Percentiles rank a stretch among this genome's conserved stretches.
Evolutionary conservation across 169 alveolate genomes (phyloP).

Genomic region (Blepharisma undulans): DNA sequence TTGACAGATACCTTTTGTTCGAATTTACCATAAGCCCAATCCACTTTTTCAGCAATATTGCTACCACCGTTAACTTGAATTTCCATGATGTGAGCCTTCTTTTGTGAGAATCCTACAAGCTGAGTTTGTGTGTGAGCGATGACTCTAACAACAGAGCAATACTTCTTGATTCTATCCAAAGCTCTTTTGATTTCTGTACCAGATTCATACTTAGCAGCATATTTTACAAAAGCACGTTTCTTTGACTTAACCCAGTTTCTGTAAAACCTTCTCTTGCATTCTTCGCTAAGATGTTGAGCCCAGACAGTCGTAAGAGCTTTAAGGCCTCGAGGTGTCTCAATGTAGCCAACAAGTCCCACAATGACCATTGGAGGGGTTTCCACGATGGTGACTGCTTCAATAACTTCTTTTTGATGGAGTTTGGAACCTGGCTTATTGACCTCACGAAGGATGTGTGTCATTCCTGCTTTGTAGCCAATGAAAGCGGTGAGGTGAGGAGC

Average conservation of each 20-base stretch:
- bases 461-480: slow-evolving; percentile 99
- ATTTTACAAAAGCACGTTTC: slow-evolving; percentile 99
- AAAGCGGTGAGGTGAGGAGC: slow-evolving; percentile 99
- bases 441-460: slow-evolving; percentile 99
- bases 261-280: slow-evolving; percentile 97
- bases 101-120: slow-evolving; percentile 92
- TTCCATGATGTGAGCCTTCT: slow-evolving; percentile 99
- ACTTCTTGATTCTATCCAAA: slow-evolving; percentile 93
- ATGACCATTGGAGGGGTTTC: slow-evolving; percentile 99
- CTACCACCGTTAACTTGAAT: slow-evolving; percentile 99
- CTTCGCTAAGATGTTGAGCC: slow-evolving; percentile 98
- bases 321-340: slow-evolving; percentile 99
- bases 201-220: slow-evolving; percentile 87
- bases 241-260: slow-evolving; percentile 97
- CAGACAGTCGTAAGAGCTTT: slow-evolving; percentile 98
- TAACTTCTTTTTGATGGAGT: slow-evolving; percentile 98
- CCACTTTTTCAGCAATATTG: slow-evolving; percentile 93
- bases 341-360: slow-evolving; percentile 99
- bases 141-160: slow-evolving; percentile 98
- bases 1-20: slow-evolving; percentile 96
- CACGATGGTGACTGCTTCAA: slow-evolving; percentile 98
- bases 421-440: slow-evolving; percentile 98
- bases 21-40: slow-evolving; percentile 92
- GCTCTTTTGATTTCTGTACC: slow-evolving; percentile 91
- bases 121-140: slow-evolving; percentile 98